Percentiles rank a stretch among this genome's conserved stretches.
Evolutionary conservation across 345 rosid species (phyloP).

Genomic region (Lepidium africanum): DNA sequence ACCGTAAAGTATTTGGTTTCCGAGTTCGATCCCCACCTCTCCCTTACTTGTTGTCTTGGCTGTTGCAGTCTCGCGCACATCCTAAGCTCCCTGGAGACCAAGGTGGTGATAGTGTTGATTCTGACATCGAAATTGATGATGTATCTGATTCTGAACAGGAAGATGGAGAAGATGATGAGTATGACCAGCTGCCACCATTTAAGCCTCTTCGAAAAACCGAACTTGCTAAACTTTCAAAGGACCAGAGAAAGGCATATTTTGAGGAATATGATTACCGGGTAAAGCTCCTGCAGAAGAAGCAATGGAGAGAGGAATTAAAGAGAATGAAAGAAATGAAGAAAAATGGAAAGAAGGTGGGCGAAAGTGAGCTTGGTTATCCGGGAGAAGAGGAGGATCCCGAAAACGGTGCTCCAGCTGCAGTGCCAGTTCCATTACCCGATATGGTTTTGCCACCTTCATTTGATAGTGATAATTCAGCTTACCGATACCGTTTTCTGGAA

Average conservation of each 20-base stretch:
- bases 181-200: conserved; percentile 91
- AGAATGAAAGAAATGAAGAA: conserved; percentile 79
- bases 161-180: conserved; percentile 74
- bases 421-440: conserved; percentile 84
- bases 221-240: conserved; percentile 72
- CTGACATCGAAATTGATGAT: conserved; percentile 73
- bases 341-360: conserved; percentile 54
- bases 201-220: conserved; percentile 75
- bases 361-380: conserved; percentile 37
- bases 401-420: conserved; percentile 69
- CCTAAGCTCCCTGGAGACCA: conserved; percentile 74
- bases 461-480: conserved; percentile 77
- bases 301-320: conserved; percentile 79
- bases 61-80: conserved; percentile 86
- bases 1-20: conserved; percentile 77
- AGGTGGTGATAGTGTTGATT: conserved; percentile 76
- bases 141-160: conserved; percentile 73
- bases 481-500: conserved; percentile 84
- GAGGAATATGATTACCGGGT: conserved; percentile 96
- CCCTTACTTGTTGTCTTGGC: conserved; percentile 87
- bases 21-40: conserved; percentile 85
- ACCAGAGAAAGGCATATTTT: conserved; percentile 70
- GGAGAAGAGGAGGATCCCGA: conserved; percentile 76
- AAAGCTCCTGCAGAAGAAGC: conserved; percentile 88
- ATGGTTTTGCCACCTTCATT: conserved; percentile 89